Conservation (phyloP, 768 basidiomycete genomes). For the Zangia roseola region DNA sequence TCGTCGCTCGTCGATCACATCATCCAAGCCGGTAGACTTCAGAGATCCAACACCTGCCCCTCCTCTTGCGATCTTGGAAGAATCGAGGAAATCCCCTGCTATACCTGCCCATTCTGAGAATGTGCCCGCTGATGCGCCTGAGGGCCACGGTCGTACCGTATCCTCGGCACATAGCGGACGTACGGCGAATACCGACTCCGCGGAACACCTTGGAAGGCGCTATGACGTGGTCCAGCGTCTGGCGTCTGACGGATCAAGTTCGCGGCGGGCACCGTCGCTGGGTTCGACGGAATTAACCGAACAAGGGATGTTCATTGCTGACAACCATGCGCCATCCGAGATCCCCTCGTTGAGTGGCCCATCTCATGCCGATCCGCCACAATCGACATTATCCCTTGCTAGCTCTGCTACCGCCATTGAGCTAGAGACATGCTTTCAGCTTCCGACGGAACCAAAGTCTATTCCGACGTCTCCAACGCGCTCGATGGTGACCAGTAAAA, state of each 20-base stretch:
- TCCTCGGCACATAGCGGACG: conserved; percentile 52
- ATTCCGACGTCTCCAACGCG: not conserved
- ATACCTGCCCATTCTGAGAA: conserved; percentile 14
- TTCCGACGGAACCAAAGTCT: not conserved
- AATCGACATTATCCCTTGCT: conserved; percentile 10
- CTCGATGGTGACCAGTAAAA: conserved; percentile 45
- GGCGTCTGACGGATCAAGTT: conserved; percentile 29
- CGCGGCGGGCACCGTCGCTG: conserved; percentile 23
- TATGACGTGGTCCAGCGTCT: conserved; percentile 70
- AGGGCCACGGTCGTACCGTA: conserved; percentile 34
- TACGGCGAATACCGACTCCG: conserved; percentile 67
- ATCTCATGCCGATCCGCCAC: conserved; percentile 17
- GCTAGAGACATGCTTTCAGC: conserved; percentile 3
- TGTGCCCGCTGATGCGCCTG: conserved; percentile 11
- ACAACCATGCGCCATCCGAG: conserved; percentile 8
- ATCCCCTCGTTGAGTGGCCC: conserved; percentile 7
- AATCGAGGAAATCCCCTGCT: conserved; percentile 28
- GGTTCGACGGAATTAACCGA: conserved; percentile 25
- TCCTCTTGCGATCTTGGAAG: conserved; percentile 56
- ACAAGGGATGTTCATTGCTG: conserved; percentile 11
- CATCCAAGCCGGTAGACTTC: conserved; percentile 47
- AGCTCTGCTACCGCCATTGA: conserved; percentile 1
- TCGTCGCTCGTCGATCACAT: conserved; percentile 45
- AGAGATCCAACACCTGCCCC: conserved; percentile 82
- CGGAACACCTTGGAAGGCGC: conserved; percentile 61